Evolutionary conservation across 306 rosid species (phyloP), one percentile per base, ranked within the genome.

Genomic region (Senna tora): DNA sequence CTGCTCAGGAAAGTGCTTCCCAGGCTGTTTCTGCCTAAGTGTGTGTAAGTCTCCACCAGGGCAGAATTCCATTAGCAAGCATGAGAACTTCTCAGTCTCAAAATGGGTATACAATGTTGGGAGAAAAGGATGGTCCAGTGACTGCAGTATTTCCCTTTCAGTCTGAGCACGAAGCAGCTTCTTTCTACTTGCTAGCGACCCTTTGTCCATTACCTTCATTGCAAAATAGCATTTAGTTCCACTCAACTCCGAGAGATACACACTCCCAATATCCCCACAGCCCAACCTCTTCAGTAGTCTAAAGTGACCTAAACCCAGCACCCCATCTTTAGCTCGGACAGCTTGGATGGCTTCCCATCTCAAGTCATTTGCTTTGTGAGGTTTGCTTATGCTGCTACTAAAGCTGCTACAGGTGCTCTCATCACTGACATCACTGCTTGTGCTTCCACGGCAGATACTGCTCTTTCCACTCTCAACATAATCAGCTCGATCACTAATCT

Each of bases 191-290:
- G 96, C 97, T 47, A 93, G 82, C 45, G 96, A 89, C 72, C 88
- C 96, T 86, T 93, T 93, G 87, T 93, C 98, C 98, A 91, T 93
- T 77, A 93, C 98, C 86, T 93, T 93, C 94, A 93, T 93, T 28
- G 98, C 98, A 67, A 93, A 93, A 84, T 89, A 88, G 72, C 97
- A 91, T 83, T 91, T 90, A 34, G 98, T 93, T 69, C 98, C 98
- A 64, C 92, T 91, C 75, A 93, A 82, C 85, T 91, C 98, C 5
- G 98, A 93, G 65, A 93, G 94, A 54, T 93, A 93, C 53, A 93
- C 98, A 73, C 98, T 91, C 36, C 98, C 98, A 67, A 93, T 93
- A 86, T 93, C 98, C 55, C 98, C 98, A 81, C 98, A 93, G 61
- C 98, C 98, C 87, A 93, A 78, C 86, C 93, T 86, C 90, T 91